phyloP scores from a whole-genome alignment of 768 basidiomycete species.

The Suillus alpinus region DNA sequence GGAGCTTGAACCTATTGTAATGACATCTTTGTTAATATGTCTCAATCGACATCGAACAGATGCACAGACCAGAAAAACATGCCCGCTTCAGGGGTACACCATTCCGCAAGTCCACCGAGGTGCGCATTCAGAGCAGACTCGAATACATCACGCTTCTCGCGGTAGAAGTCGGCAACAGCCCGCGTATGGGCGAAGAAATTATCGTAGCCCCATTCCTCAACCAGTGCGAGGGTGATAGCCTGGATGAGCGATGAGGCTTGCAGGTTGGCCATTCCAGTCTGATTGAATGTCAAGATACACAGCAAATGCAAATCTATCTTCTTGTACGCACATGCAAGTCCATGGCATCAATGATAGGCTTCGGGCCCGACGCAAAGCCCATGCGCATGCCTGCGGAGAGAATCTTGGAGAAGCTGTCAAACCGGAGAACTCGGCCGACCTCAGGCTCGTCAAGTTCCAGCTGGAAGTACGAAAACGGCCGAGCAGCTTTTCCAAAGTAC shows the following conservation, averaged over 20 bases:
- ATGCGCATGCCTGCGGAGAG: conserved; percentile 74
- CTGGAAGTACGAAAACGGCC: conserved; percentile 77
- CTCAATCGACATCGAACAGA: conserved; percentile 4
- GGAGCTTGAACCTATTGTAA: conserved; percentile 63
- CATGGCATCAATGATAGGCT: conserved; percentile 61
- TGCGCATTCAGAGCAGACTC: conserved; percentile 72
- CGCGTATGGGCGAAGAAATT: conserved; percentile 70
- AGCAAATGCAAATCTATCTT: conserved; percentile 9
- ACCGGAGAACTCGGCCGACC: conserved; percentile 78
- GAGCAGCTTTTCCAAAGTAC: conserved; percentile 64
- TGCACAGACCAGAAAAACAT: conserved; percentile 83
- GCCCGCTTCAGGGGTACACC: conserved; percentile 69
- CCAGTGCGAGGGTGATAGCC: conserved; percentile 53
- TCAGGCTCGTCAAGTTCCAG: conserved; percentile 67
- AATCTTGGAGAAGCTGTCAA: conserved; percentile 89
- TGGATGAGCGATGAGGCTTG: conserved; percentile 67
- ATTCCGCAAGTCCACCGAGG: conserved; percentile 74
- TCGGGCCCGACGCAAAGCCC: conserved; percentile 80
- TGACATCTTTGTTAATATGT: conserved; percentile 15
- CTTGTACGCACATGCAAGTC: conserved; percentile 58
- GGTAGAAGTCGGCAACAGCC: conserved; percentile 72
- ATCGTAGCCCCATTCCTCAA: conserved; percentile 72
- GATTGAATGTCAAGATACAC: conserved; percentile 13
- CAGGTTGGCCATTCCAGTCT: conserved; percentile 68
- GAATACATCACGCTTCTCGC: conserved; percentile 71